These are phyloP conservation scores for Psilocybe cubensis DNA, from an alignment of 768 basidiomycete genomes.

Conservation along the genomic window DNA sequence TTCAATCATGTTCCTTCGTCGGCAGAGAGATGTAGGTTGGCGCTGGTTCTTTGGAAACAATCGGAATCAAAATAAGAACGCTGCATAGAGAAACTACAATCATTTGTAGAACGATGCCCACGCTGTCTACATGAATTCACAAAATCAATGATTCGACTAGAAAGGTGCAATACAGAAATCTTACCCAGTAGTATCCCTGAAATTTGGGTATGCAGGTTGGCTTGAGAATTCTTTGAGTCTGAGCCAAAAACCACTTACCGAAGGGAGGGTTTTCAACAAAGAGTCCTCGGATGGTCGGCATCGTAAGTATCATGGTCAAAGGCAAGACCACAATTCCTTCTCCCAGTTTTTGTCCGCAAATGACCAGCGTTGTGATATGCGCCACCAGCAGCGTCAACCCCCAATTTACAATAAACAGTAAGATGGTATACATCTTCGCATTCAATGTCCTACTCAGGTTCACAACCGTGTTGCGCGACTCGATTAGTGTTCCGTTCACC, in stretches of 20 bases:
- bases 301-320: slow-evolving; percentile 1
- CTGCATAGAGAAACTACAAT: slow-evolving; percentile 6
- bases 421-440: neutral
- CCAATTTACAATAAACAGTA: slow-evolving; percentile 2
- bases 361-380: neutral
- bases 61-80: slow-evolving; percentile 1
- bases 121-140: neutral
- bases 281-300: slow-evolving; percentile 2
- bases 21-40: neutral
- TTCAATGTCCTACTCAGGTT: neutral
- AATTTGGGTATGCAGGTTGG: neutral
- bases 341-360: neutral
- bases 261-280: slow-evolving; percentile 7
- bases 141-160: neutral
- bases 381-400: neutral
- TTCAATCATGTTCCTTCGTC: neutral
- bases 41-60: neutral
- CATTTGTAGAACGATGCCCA: slow-evolving; percentile 6
- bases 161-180: neutral
- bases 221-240: too few relatives aligned
- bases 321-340: neutral
- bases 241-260: neutral
- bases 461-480: neutral
- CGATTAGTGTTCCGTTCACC: neutral
- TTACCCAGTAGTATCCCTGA: neutral